Evolutionary conservation across 352 stramenopile species (phyloP).

Genomic region (Pythium apleroticum): DNA sequence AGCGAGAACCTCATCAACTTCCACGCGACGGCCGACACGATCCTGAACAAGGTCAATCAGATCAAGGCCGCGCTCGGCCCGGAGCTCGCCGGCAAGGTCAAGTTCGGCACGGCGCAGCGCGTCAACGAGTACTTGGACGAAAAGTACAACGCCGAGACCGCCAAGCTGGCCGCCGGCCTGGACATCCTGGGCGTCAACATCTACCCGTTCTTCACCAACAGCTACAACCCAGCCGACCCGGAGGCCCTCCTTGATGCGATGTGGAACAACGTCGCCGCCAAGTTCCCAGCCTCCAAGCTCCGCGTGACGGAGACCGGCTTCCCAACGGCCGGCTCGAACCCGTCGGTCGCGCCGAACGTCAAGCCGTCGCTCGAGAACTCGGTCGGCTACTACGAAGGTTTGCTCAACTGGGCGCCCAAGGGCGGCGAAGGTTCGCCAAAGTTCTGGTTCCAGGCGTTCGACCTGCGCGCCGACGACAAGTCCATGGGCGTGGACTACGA

Average conservation of each 20-base stretch:
- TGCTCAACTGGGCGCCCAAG: constrained; percentile 22
- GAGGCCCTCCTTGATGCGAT: constrained; percentile 18
- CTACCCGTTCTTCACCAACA: constrained; percentile 41
- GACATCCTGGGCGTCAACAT: constrained; percentile 36
- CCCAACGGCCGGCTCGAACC: constrained; percentile 17
- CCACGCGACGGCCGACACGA: constrained; percentile 15
- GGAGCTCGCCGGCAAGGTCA: constrained; percentile 36
- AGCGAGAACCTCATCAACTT: constrained; percentile 37
- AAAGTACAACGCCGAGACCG: constrained; percentile 19
- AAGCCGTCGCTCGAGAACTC: constrained; percentile 21
- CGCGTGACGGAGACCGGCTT: constrained; percentile 28
- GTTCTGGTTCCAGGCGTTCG: constrained; percentile 32
- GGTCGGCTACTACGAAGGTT: constrained; percentile 21
- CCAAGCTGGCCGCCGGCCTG: constrained; percentile 14
- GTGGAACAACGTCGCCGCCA: constrained; percentile 21
- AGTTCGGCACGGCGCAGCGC: constrained; percentile 54
- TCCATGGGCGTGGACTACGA: constrained; percentile 22
- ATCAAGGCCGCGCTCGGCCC: constrained; percentile 26
- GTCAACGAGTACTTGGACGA: constrained; percentile 30
- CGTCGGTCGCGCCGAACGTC: constrained; percentile 13
- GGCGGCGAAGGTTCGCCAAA: constrained; percentile 9
- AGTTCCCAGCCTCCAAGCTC: constrained; percentile 23
- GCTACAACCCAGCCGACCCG: constrained; percentile 24
- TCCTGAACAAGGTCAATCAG: constrained; percentile 33
- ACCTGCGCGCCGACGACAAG: constrained; percentile 24